Conservation (phyloP, 495 filamentous ascomycete species). For the Echria macrotheca region DNA sequence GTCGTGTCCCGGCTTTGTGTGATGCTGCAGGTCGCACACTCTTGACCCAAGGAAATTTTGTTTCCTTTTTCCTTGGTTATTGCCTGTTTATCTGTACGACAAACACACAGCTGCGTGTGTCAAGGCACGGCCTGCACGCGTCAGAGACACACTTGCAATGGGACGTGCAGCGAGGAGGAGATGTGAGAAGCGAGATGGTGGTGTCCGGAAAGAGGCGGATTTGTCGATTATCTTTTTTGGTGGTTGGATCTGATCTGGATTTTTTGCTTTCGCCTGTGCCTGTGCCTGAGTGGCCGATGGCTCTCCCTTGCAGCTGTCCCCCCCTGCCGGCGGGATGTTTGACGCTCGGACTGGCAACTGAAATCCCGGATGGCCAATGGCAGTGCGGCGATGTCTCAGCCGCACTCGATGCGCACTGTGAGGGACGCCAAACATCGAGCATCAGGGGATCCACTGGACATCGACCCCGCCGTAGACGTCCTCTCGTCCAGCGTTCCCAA, state of each 20-base stretch:
- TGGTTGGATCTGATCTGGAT: no score
- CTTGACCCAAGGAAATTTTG: conserved; percentile 1
- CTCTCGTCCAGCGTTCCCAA: no score
- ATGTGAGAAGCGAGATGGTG: background rate
- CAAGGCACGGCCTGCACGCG: background rate
- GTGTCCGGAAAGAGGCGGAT: background rate
- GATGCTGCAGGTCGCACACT: conserved; percentile 5
- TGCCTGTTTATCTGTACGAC: conserved; percentile 7
- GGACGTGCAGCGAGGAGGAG: background rate
- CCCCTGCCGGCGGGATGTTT: background rate
- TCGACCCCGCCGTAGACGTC: no score
- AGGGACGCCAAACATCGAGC: conserved; percentile 1
- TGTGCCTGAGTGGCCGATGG: no score
- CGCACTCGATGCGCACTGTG: conserved; percentile 5
- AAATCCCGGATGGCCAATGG: conserved; percentile 1
- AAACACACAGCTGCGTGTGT: conserved; percentile 5
- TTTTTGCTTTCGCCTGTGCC: no score
- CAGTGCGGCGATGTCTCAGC: background rate
- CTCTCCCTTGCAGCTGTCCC: no score
- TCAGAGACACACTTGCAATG: background rate
- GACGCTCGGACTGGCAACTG: conserved; percentile 4
- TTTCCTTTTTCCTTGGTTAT: background rate
- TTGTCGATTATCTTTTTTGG: no score
- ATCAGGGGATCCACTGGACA: no score
- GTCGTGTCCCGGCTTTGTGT: conserved; percentile 4